Conservation (phyloP, 495 filamentous ascomycete species). For the Neurospora africana region DNA sequence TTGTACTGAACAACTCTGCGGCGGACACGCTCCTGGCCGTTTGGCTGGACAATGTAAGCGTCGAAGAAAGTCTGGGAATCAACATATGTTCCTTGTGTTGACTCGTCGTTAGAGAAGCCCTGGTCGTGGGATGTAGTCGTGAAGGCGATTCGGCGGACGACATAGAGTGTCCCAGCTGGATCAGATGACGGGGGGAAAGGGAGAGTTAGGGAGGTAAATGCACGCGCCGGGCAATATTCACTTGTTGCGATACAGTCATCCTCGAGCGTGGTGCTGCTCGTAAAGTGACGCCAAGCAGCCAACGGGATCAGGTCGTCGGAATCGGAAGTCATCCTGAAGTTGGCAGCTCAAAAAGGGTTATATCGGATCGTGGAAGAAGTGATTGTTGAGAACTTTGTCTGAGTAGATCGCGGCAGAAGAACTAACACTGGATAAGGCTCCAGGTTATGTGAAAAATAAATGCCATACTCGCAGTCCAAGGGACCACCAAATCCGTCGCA, state of each 20-base stretch:
- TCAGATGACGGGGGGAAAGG: not conserved
- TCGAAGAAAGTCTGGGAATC: not conserved
- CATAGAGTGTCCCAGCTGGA: not conserved
- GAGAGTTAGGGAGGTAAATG: not conserved
- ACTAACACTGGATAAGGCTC: not conserved
- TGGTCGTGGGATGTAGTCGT: not conserved
- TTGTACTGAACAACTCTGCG: not conserved
- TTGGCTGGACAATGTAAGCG: not conserved
- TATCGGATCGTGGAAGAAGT: not conserved
- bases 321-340: not conserved
- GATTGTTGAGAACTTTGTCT: not conserved
- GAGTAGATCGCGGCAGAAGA: not conserved
- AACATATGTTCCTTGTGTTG: not conserved
- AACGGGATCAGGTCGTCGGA: not conserved
- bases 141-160: not conserved
- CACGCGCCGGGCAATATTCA: not conserved
- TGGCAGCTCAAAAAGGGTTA: not conserved
- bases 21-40: not conserved
- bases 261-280: not conserved
- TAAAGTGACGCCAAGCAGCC: not conserved
- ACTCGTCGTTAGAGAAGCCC: not conserved
- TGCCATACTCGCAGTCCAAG: too few species aligned
- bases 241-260: not conserved
- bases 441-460: too few species aligned
- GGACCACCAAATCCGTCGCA: too few species aligned